phyloP scores from a whole-genome alignment of 139 green algal genomes.

The Ulvella scutata region DNA sequence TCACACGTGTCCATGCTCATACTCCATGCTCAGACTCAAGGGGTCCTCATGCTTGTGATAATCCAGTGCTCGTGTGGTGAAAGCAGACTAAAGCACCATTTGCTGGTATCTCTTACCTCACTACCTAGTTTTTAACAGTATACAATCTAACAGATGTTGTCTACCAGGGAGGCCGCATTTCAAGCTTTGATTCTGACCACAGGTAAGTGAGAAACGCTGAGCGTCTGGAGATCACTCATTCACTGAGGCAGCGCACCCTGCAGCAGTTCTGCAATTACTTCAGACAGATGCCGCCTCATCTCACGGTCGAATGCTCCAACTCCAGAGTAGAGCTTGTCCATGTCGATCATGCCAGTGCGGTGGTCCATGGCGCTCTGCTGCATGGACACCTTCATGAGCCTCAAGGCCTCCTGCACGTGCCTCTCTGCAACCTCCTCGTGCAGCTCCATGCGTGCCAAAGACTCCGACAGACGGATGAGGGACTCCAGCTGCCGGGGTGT shows the following conservation, averaged over 20 bases:
- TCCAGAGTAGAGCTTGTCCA: constrained; percentile 38
- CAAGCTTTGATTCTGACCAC: too few relatives aligned
- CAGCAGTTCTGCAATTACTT: not conserved
- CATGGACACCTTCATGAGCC: constrained; percentile 58
- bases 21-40: too few relatives aligned
- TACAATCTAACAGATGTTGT: too few relatives aligned
- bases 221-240: too few relatives aligned
- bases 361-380: constrained; percentile 59
- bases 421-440: constrained; percentile 20
- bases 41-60: too few relatives aligned
- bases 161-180: too few relatives aligned
- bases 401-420: constrained; percentile 48
- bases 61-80: too few relatives aligned
- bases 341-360: constrained; percentile 53
- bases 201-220: too few relatives aligned
- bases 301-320: not conserved
- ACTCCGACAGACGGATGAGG: constrained; percentile 74
- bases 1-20: too few relatives aligned
- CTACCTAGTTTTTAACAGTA: too few relatives aligned
- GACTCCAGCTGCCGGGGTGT: constrained; percentile 89
- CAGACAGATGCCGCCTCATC: not conserved
- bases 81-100: too few relatives aligned
- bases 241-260: not conserved
- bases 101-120: too few relatives aligned
- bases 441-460: constrained; percentile 65